These are phyloP conservation scores for Pichia deserticola DNA, from an alignment of 805 yeast genomes.

Conservation along the genomic window DNA sequence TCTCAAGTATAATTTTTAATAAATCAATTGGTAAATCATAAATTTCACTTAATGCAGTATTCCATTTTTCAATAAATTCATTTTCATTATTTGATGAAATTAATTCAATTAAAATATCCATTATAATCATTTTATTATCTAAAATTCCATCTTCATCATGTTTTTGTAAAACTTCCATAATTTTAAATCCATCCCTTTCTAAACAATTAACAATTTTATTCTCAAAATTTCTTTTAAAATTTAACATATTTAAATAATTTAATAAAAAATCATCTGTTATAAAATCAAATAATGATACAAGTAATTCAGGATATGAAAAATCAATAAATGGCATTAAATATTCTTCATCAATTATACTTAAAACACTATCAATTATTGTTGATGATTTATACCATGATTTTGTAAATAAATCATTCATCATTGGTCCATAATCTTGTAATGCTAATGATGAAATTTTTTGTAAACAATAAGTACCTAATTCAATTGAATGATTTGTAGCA, in stretches of 20 bases:
- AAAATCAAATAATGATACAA: conserved; percentile 24
- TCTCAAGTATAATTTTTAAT: conserved; percentile 53
- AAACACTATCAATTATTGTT: conserved; percentile 19
- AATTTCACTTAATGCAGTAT: conserved; percentile 51
- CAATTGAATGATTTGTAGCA: conserved; percentile 19
- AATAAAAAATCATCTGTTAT: conserved; percentile 34
- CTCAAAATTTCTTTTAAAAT: conserved; percentile 20
- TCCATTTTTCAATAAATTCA: conserved; percentile 36
- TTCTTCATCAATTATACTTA: conserved; percentile 20
- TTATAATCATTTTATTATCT: conserved; percentile 35
- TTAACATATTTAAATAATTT: conserved; percentile 24
- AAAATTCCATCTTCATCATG: conserved; percentile 24
- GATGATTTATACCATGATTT: conserved; percentile 26
- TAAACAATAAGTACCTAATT: conserved; percentile 23
- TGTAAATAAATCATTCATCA: conserved; percentile 19
- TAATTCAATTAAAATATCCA: conserved; percentile 57
- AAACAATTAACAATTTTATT: conserved; percentile 38
- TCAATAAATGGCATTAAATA: conserved; percentile 25
- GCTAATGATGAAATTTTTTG: conserved; percentile 20
- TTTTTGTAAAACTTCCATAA: conserved; percentile 46
- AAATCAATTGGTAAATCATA: conserved; percentile 74
- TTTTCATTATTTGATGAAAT: conserved; percentile 38
- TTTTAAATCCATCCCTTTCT: conserved; percentile 51
- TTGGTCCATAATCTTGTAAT: conserved; percentile 19
- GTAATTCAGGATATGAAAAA: conserved; percentile 24